Conservation (phyloP, 139 green algal species). For the Tetradesmus lagerheimii region DNA sequence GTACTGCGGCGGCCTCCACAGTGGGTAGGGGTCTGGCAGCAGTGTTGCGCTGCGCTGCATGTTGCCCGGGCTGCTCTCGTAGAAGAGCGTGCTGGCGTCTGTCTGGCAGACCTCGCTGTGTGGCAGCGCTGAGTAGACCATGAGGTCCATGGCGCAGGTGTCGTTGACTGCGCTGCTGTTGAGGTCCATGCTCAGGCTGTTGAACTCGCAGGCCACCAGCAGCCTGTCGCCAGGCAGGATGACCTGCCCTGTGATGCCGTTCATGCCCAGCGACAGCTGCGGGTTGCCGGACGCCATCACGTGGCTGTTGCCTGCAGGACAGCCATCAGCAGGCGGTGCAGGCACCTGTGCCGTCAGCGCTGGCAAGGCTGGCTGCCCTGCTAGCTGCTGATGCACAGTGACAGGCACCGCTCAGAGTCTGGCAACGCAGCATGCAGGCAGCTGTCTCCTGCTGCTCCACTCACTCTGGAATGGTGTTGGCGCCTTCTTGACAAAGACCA, state of each 20-base stretch:
- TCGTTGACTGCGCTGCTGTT: slow-evolving; percentile 73
- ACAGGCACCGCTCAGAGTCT: no score
- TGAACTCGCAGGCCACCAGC: slow-evolving; percentile 83
- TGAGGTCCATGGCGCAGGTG: slow-evolving; percentile 96
- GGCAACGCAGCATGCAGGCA: no score
- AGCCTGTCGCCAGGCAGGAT: slow-evolving; percentile 65
- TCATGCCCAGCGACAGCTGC: slow-evolving; percentile 79
- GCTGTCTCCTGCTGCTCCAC: background rate
- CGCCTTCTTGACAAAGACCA: slow-evolving; percentile 55
- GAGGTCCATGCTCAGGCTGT: slow-evolving; percentile 59
- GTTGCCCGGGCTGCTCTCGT: slow-evolving; percentile 50
- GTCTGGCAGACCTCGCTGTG: slow-evolving; percentile 59
- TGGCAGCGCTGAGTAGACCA: slow-evolving; percentile 64
- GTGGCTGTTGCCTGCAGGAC: slow-evolving; percentile 13
- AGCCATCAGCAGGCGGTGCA: background rate
- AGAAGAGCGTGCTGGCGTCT: slow-evolving; percentile 19
- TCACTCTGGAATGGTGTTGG: slow-evolving; percentile 48
- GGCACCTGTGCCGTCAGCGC: no score
- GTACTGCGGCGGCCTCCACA: slow-evolving; percentile 55
- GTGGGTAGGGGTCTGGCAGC: slow-evolving; percentile 54
- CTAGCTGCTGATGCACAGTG: no score
- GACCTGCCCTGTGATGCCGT: slow-evolving; percentile 52
- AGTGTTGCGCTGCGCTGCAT: slow-evolving; percentile 40
- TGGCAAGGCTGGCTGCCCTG: no score
- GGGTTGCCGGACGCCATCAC: slow-evolving; percentile 50